Conservation (phyloP, 2,329 filamentous ascomycete species). For the Trichophyton mentagrophytes region DNA sequence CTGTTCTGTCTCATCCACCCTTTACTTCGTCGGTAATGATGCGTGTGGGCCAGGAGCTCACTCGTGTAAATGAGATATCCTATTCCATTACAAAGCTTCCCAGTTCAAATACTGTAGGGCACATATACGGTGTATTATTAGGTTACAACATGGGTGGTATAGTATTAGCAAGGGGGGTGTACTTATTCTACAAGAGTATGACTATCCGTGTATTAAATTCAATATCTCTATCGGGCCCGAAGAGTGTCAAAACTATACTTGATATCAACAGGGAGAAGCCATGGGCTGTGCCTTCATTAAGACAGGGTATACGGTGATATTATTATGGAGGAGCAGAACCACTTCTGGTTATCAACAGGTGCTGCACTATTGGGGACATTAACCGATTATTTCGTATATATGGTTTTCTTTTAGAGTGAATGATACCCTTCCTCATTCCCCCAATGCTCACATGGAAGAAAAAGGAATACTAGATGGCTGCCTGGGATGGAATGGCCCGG, state of each 20-base stretch:
- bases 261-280: not conserved
- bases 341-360: not conserved
- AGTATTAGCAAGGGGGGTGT: not conserved
- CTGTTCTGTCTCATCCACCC: not conserved
- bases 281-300: not conserved
- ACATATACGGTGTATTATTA: not conserved
- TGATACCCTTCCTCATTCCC: not conserved
- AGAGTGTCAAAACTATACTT: not conserved
- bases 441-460: not conserved
- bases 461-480: not conserved
- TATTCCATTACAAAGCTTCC: not conserved
- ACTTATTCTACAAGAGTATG: not conserved
- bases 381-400: constrained; percentile 2
- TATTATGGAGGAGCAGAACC: not conserved
- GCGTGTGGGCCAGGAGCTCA: not conserved
- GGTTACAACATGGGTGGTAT: not conserved
- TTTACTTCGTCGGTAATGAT: not conserved
- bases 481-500: not conserved
- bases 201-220: not conserved
- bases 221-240: not conserved
- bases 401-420: not conserved
- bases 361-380: not conserved
- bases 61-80: not conserved
- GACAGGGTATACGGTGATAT: not conserved
- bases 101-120: not conserved